Conservation (phyloP, 805 yeast species). For the Pichia exigua region DNA sequence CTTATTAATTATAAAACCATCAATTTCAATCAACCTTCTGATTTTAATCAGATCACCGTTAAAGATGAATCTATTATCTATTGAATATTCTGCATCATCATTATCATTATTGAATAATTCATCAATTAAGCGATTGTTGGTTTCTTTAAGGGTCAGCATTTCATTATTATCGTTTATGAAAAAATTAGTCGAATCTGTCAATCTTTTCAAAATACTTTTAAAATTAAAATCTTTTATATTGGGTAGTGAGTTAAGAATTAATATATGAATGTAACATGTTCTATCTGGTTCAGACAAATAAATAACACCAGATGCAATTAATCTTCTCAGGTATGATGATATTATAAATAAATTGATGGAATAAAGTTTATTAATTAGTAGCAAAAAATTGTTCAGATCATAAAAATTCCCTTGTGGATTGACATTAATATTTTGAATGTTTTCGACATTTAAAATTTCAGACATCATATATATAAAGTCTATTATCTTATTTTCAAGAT, state of each 20-base stretch:
- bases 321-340: conserved; percentile 64
- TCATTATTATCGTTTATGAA: neutral
- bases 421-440: conserved; percentile 1
- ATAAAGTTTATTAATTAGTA: conserved; percentile 46
- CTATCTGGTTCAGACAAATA: conserved; percentile 46
- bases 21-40: neutral
- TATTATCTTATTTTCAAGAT: conserved; percentile 26
- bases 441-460: conserved; percentile 20
- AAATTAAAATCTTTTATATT: conserved; percentile 36
- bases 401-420: conserved; percentile 10
- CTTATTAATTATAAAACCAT: neutral
- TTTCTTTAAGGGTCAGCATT: neutral
- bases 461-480: conserved; percentile 27
- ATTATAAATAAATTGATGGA: conserved; percentile 42
- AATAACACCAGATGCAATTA: conserved; percentile 81
- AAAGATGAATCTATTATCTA: neutral
- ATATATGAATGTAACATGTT: conserved; percentile 47
- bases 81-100: neutral
- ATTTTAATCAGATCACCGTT: neutral
- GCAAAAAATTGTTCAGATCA: conserved; percentile 29
- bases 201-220: conserved; percentile 24
- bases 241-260: conserved; percentile 52
- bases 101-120: neutral
- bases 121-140: neutral
- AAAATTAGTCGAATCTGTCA: conserved; percentile 21